These are phyloP conservation scores for Kurtzmaniella quercitrusa DNA, from an alignment of 1,139 yeast species.

Conservation along the genomic window DNA sequence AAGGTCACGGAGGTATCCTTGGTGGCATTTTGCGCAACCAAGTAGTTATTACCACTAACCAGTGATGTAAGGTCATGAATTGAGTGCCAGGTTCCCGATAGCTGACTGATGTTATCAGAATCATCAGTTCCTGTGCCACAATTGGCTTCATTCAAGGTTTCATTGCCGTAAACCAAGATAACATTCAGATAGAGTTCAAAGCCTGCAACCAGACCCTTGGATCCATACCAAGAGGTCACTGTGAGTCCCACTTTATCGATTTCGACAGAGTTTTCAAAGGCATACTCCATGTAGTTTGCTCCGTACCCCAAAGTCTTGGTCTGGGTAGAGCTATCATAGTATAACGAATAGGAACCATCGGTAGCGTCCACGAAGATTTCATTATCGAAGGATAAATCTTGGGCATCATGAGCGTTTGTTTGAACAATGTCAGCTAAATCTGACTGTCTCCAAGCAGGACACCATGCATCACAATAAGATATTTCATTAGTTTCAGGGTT, in stretches of 20 bases:
- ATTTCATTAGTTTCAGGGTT: conserved; percentile 63
- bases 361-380: conserved; percentile 26
- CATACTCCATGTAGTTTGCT: conserved; percentile 68
- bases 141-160: conserved; percentile 63
- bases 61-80: conserved; percentile 16
- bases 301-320: conserved; percentile 47
- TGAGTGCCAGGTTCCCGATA: conserved; percentile 32
- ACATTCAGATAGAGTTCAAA: conserved; percentile 68
- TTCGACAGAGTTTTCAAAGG: conserved; percentile 67
- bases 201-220: conserved; percentile 65
- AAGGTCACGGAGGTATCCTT: conserved; percentile 49
- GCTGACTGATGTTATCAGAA: conserved; percentile 29
- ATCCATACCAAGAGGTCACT: conserved; percentile 66
- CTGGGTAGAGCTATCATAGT: conserved; percentile 36
- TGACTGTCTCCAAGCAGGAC: conserved; percentile 53
- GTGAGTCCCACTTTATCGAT: conserved; percentile 63
- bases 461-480: conserved; percentile 77
- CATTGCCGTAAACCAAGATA: conserved; percentile 64
- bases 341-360: conserved; percentile 34
- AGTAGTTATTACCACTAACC: conserved; percentile 21
- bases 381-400: conserved; percentile 17
- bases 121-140: conserved; percentile 37
- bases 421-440: conserved; percentile 23
- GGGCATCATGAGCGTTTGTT: conserved; percentile 16
- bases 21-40: conserved; percentile 18